Percentiles rank a stretch among this genome's conserved stretches.
phyloP scores from a whole-genome alignment of 1,284 basidiomycete species.

The Naganishia sp. region DNA sequence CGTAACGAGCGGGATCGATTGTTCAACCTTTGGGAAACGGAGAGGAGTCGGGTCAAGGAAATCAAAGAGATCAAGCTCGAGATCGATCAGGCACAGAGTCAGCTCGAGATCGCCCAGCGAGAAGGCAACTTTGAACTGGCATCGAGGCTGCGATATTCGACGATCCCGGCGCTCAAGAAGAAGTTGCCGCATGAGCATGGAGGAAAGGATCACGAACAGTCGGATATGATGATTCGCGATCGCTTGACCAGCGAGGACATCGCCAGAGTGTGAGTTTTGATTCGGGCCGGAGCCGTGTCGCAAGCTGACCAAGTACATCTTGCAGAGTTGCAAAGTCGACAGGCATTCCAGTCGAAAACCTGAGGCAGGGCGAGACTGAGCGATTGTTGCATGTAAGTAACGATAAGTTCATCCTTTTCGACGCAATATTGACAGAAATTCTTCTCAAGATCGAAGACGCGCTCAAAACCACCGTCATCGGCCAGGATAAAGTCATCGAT shows the following conservation, averaged over 20 bases:
- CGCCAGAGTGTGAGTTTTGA: constrained; percentile 63
- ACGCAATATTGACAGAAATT: constrained; percentile 5
- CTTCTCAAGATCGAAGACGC: constrained; percentile 74
- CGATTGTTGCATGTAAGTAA: constrained; percentile 77
- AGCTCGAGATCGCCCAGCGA: constrained; percentile 83
- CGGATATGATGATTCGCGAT: constrained; percentile 70
- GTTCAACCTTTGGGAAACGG: constrained; percentile 71
- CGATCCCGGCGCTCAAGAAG: constrained; percentile 76
- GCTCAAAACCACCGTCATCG: constrained; percentile 74
- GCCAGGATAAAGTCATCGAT: constrained; percentile 79
- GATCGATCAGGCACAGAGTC: constrained; percentile 80
- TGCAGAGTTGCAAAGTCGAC: constrained; percentile 73
- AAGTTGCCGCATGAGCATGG: constrained; percentile 73
- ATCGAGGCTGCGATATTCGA: constrained; percentile 75
- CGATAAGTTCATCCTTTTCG: neutral
- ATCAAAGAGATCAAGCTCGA: constrained; percentile 61
- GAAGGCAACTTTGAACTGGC: constrained; percentile 80
- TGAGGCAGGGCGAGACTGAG: constrained; percentile 85
- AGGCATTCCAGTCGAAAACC: constrained; percentile 85
- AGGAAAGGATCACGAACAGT: constrained; percentile 56
- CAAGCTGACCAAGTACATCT: neutral
- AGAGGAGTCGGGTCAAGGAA: constrained; percentile 74
- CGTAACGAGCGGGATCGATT: constrained; percentile 65
- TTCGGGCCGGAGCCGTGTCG: neutral
- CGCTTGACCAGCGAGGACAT: constrained; percentile 86